Evolutionary conservation across 257 asterid genomes (phyloP).

Genomic region (Rubia yunnanensis): DNA sequence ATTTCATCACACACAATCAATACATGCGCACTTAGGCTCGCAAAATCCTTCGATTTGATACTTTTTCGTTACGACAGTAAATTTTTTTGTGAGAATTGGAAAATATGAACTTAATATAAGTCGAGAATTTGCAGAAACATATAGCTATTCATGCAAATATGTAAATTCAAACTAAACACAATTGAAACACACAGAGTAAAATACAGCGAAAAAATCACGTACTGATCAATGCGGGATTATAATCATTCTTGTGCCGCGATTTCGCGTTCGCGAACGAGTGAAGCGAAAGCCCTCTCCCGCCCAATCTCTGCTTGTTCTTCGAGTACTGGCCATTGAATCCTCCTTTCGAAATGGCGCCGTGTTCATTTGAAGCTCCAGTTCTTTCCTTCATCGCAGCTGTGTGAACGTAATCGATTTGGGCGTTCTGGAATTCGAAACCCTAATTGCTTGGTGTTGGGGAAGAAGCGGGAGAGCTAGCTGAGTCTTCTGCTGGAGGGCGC

Average conservation of each 20-base stretch:
- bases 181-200: neutral
- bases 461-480: neutral
- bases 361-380: neutral
- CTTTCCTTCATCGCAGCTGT: slow-evolving; percentile 4
- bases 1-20: neutral
- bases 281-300: slow-evolving; percentile 80
- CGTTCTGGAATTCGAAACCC: slow-evolving; percentile 3
- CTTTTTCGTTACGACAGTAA: too few species aligned
- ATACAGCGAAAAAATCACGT: slow-evolving; percentile 1
- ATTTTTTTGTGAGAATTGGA: neutral
- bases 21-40: neutral
- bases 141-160: neutral
- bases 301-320: slow-evolving; percentile 62
- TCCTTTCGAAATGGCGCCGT: neutral
- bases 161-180: neutral
- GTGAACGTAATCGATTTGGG: neutral
- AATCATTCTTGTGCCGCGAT: slow-evolving; percentile 31
- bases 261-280: slow-evolving; percentile 77
- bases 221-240: slow-evolving; percentile 83
- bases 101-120: neutral
- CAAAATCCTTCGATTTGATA: too few species aligned
- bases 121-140: neutral
- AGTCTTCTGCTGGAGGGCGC: neutral
- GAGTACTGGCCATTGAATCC: slow-evolving; percentile 23
- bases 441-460: neutral